phyloP scores from a whole-genome alignment of 2,329 filamentous ascomycete species.

The Cordyceps militaris region DNA sequence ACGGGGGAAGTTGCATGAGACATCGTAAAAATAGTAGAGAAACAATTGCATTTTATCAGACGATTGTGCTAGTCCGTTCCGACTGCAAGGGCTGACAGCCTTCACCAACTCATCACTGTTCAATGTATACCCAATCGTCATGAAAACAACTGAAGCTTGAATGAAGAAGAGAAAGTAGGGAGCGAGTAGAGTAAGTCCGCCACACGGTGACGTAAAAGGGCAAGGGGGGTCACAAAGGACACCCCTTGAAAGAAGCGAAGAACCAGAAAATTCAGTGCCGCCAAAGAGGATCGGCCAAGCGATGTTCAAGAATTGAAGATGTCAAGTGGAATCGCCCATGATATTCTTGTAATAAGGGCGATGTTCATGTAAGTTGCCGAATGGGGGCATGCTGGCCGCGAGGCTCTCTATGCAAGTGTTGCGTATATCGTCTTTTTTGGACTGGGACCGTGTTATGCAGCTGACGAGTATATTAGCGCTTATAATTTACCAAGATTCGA shows the following conservation, averaged over 20 bases:
- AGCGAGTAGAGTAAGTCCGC: neutral
- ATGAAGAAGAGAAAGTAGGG: neutral
- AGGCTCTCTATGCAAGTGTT: conserved; percentile 9
- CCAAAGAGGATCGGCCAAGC: neutral
- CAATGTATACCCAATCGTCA: neutral
- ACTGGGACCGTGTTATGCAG: conserved; percentile 1
- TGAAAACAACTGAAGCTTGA: neutral
- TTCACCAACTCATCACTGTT: neutral
- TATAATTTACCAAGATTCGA: too few relatives aligned
- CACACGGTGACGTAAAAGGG: neutral
- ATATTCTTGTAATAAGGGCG: neutral
- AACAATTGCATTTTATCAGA: neutral
- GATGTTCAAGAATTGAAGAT: neutral
- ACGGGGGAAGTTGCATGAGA: too few relatives aligned
- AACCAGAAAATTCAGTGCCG: neutral
- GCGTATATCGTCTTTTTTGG: conserved; percentile 1
- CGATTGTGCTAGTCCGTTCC: neutral
- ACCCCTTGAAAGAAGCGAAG: neutral
- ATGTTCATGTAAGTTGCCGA: conserved; percentile 4
- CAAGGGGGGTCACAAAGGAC: neutral
- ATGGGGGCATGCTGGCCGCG: conserved; percentile 9
- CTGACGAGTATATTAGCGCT: neutral
- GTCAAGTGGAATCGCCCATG: neutral
- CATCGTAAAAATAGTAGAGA: neutral
- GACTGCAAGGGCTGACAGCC: neutral